phyloP scores from a whole-genome alignment of 257 asterid species.

The Linderniella brevidens region DNA sequence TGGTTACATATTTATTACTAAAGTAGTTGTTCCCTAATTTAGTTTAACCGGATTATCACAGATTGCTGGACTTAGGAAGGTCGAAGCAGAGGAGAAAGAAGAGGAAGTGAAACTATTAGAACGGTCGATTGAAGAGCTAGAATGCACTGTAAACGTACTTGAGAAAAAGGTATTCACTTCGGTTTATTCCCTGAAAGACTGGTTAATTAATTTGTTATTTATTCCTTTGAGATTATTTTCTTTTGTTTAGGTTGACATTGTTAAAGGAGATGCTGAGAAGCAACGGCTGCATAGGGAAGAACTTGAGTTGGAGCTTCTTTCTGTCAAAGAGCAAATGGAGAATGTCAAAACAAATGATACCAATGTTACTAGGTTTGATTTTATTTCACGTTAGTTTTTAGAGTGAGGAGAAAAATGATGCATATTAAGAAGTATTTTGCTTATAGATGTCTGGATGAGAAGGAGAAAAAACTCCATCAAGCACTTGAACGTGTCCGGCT shows the following conservation, averaged over 20 bases:
- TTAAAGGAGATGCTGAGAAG: conserved; percentile 87
- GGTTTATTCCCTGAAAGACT: background rate
- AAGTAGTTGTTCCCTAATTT: conserved; percentile 9
- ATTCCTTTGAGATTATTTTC: no score
- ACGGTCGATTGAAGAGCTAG: conserved; percentile 80
- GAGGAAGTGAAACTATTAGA: conserved; percentile 81
- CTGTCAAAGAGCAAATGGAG: conserved; percentile 63
- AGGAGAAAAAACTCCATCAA: conserved; percentile 46
- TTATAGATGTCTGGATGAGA: conserved; percentile 48
- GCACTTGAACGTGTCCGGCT: conserved; percentile 39
- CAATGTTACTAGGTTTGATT: conserved; percentile 49
- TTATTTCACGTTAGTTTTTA: no score
- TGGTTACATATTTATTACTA: background rate
- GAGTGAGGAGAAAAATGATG: no score
- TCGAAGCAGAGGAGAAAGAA: conserved; percentile 63
- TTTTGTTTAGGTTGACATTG: conserved; percentile 44
- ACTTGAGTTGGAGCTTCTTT: conserved; percentile 82
- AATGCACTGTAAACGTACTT: conserved; percentile 73
- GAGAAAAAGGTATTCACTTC: conserved; percentile 61
- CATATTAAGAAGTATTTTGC: conserved; percentile 2
- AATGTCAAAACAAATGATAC: conserved; percentile 36
- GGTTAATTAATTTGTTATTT: background rate
- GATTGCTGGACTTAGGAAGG: conserved; percentile 41
- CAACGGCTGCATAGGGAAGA: conserved; percentile 87
- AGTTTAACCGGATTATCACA: conserved; percentile 14